Base-by-base conservation (phyloP, 768 basidiomycete genomes). In the Collybia sp. region DNA sequence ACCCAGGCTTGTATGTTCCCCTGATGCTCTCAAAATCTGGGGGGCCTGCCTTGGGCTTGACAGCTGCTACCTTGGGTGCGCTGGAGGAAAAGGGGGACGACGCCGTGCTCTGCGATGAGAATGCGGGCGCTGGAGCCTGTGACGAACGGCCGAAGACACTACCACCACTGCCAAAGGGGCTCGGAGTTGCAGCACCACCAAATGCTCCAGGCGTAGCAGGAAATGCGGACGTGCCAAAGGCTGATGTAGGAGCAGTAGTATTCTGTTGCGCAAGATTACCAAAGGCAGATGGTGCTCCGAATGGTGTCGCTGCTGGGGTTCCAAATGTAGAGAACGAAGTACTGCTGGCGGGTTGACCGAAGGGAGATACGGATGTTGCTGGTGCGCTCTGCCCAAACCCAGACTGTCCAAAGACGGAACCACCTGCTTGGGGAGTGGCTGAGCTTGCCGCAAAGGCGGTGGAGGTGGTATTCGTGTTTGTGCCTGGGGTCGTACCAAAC, bases 1-100 rank as follows among this genome's bases (percentile, higher is more conserved):
- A 50, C 6, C 71, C 76, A 2, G 75, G 73, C 53, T 70, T 67
- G 53, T 69, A 71, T 45, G 66, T 56, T 31, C 58, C 60, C 45
- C 58, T 61, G 35, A 46, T 53, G 2, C 50, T 48, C 39, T 48
- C 48, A 20, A 66, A 66, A 42, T 66, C 62, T 8, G 61, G 62
- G 5, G 51, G 48, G 6, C 55, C 51, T n/a, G 46, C 44, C 17
- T 34, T 43, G 16, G 46, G 16, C 35, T 49, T 51, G n/a, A 45
- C 43, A 33, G 51, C 16, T 35, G 32, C 33, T 9, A 34, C 41
- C 18, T 37, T 20, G 16, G 43, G 18, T 20, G 48, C 2, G 39
- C 31, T 41, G 11, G 45, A 44, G 11, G 51, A 46, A 18, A 55
- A 55, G 16, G 54, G 44, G 9, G 53, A 50, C 13, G 53, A 50